phyloP scores from a whole-genome alignment of 163 green algal species.

The Chloroidium sp. region DNA sequence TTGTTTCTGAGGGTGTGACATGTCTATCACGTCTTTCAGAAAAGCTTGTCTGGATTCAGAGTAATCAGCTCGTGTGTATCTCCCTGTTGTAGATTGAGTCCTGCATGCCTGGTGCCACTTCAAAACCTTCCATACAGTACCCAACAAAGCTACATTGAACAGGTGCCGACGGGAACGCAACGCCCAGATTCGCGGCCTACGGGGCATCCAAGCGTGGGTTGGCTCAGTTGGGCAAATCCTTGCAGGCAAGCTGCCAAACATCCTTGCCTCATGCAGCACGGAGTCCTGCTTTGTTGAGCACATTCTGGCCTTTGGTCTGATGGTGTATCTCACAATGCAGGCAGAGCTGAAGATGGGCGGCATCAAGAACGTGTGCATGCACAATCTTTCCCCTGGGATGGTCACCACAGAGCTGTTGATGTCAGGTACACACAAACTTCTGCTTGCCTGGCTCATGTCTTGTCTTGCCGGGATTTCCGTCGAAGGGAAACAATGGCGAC shows the following conservation, averaged over 20 bases:
- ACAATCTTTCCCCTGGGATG: constrained; percentile 90
- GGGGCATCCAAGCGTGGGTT: constrained; percentile 79
- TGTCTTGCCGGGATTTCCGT: background rate
- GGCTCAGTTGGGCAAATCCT: constrained; percentile 73
- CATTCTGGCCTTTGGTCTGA: background rate
- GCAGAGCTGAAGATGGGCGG: constrained; percentile 61
- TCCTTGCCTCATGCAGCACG: background rate
- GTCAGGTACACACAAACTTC: constrained; percentile 37
- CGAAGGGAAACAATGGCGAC: background rate
- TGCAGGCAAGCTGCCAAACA: constrained; percentile 34
- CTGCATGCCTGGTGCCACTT: background rate
- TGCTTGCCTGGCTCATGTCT: background rate
- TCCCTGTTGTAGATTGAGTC: no score
- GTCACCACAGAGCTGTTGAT: constrained; percentile 77
- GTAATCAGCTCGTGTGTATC: no score
- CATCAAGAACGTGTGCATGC: constrained; percentile 72
- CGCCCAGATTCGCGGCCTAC: constrained; percentile 86
- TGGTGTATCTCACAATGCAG: constrained; percentile 4
- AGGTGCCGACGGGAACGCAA: constrained; percentile 66
- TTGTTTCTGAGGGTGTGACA: no score
- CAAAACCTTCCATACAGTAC: constrained; percentile 16
- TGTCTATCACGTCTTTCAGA: no score
- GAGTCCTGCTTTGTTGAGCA: background rate
- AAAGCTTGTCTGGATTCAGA: no score
- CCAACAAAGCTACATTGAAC: no score